phyloP scores from a whole-genome alignment of 208 protist genomes.

The Acanthamoeba sp. region DNA sequence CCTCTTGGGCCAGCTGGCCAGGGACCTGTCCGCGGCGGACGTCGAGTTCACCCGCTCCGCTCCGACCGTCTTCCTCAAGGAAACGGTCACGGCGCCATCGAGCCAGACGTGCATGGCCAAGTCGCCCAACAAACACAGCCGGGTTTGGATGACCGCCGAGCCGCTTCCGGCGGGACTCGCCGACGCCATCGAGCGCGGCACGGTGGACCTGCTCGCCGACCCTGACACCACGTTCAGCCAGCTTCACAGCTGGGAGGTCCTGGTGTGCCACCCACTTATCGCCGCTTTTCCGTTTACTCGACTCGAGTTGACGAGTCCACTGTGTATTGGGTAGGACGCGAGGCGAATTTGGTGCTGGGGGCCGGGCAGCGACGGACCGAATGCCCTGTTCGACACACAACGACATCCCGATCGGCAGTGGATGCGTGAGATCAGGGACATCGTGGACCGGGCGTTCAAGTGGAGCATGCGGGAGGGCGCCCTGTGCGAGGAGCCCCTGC shows the following conservation, averaged over 20 bases:
- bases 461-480: slow-evolving; percentile 96
- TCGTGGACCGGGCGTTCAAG: slow-evolving; percentile 96
- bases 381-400: slow-evolving; percentile 94
- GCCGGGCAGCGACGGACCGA: slow-evolving; percentile 92
- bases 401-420: slow-evolving; percentile 98
- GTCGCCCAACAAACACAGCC: slow-evolving; percentile 99
- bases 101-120: slow-evolving; percentile 92
- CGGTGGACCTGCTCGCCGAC: slow-evolving; percentile 82
- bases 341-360: neutral
- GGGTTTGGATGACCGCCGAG: slow-evolving; percentile 95
- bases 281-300: neutral
- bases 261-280: neutral
- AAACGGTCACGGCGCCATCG: slow-evolving; percentile 95
- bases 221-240: neutral
- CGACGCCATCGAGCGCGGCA: slow-evolving; percentile 95
- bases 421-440: slow-evolving; percentile 99
- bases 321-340: neutral
- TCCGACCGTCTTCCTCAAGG: slow-evolving; percentile 97
- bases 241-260: neutral
- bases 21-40: slow-evolving; percentile 94
- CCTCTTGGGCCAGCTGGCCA: slow-evolving; percentile 98
- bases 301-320: too few species aligned
- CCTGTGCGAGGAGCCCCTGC: slow-evolving; percentile 97
- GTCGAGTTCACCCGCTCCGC: slow-evolving; percentile 94
- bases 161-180: slow-evolving; percentile 94